Evolutionary conservation across 73 alveolate species (phyloP).

Genomic region (Breviolum minutum): DNA sequence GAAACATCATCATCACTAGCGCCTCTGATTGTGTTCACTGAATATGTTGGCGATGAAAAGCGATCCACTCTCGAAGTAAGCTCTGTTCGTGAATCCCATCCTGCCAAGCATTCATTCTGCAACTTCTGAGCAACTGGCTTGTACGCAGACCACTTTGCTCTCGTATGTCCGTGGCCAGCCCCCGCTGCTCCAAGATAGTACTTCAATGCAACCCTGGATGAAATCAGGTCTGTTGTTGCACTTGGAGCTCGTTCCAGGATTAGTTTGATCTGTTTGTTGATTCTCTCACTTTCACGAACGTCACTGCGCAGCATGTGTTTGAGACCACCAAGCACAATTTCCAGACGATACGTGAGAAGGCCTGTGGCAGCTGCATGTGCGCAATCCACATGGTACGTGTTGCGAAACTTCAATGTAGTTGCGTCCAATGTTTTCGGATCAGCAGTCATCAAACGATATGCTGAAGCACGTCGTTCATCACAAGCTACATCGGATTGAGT

Average conservation of each 20-base stretch:
- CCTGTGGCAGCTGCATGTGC: background rate
- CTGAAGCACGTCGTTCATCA: too few species aligned
- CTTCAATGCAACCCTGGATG: constrained; percentile 1
- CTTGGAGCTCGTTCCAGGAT: background rate
- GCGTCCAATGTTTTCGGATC: background rate
- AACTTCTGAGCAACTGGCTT: constrained; percentile 14
- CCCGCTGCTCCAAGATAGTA: background rate
- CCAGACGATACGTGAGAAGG: background rate
- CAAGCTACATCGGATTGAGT: too few species aligned
- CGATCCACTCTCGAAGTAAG: background rate
- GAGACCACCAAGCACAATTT: background rate
- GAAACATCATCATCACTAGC: background rate
- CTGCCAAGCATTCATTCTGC: constrained; percentile 10
- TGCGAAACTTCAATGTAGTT: background rate
- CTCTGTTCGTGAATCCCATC: background rate
- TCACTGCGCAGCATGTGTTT: background rate
- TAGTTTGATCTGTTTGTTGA: constrained; percentile 8
- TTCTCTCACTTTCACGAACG: constrained; percentile 20
- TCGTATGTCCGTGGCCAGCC: background rate
- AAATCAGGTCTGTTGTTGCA: background rate
- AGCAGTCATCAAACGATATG: background rate
- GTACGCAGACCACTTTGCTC: constrained; percentile 4
- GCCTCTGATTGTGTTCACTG: background rate
- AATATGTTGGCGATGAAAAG: background rate
- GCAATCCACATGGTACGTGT: background rate